Evolutionary conservation across 1,284 basidiomycete genomes (phyloP).

Genomic region (Tilletiopsis washingtonensis): DNA sequence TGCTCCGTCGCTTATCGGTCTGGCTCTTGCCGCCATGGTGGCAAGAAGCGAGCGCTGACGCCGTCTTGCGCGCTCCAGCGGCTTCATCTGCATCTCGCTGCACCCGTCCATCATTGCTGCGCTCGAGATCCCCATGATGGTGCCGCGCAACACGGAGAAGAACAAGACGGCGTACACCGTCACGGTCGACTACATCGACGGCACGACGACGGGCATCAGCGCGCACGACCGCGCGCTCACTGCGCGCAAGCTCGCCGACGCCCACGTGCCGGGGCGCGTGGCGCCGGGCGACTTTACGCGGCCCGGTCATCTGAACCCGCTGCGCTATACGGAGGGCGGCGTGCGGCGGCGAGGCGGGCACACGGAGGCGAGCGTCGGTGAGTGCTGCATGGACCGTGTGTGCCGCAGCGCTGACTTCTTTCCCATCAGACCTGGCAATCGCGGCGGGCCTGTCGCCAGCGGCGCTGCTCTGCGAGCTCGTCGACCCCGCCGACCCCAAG

Average conservation of each 20-base stretch:
- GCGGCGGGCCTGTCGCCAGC: conserved; percentile 69
- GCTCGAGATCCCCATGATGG: conserved; percentile 89
- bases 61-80: conserved; percentile 53
- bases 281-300: conserved; percentile 67
- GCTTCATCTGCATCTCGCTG: conserved; percentile 87
- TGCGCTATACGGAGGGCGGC: conserved; percentile 78
- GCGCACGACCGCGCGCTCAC: conserved; percentile 89
- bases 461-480: conserved; percentile 87
- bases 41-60: too few species aligned
- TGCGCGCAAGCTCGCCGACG: conserved; percentile 66
- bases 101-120: conserved; percentile 66
- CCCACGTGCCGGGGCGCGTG: conserved; percentile 6
- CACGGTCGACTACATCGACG: conserved; percentile 83
- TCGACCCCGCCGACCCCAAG: conserved; percentile 74
- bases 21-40: too few species aligned
- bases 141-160: conserved; percentile 78
- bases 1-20: too few species aligned
- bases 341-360: conserved; percentile 79
- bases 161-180: conserved; percentile 95
- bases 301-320: conserved; percentile 90
- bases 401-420: not conserved
- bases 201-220: conserved; percentile 94
- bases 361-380: conserved; percentile 76
- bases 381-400: conserved; percentile 26
- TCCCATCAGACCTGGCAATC: conserved; percentile 64